Conservation (phyloP, 495 filamentous ascomycete genomes). For the Aspergillus heteromorphus region DNA sequence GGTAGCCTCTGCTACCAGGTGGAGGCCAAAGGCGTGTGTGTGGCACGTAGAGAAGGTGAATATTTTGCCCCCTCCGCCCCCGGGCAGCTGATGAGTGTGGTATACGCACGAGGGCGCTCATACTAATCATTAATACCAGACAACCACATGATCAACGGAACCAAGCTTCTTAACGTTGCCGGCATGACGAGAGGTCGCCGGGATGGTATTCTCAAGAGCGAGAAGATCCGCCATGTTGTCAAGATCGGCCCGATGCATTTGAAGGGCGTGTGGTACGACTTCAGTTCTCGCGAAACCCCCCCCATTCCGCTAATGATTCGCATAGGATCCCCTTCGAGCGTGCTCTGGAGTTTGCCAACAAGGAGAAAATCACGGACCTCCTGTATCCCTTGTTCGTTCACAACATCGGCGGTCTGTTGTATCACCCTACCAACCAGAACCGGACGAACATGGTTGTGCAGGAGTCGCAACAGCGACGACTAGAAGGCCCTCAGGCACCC, state of each 20-base stretch:
- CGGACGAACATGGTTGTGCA: constrained; percentile 83
- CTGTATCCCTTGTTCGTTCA: constrained; percentile 96
- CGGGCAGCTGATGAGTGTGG: neutral
- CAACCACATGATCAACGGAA: constrained; percentile 99
- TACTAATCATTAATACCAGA: constrained; percentile 52
- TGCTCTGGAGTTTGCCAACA: constrained; percentile 95
- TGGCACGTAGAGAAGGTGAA: constrained; percentile 88
- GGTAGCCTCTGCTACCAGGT: constrained; percentile 97
- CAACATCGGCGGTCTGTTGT: constrained; percentile 90
- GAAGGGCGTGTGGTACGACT: constrained; percentile 91
- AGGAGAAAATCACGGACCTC: constrained; percentile 96
- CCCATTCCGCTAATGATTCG: constrained; percentile 3
- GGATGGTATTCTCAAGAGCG: constrained; percentile 96
- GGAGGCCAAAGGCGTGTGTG: constrained; percentile 92
- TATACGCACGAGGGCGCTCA: too few relatives aligned
- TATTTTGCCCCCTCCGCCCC: neutral
- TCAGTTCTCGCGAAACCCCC: neutral
- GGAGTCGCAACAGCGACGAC: constrained; percentile 72
- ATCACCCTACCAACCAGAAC: constrained; percentile 84
- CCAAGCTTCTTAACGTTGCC: constrained; percentile 92
- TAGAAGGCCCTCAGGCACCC: constrained; percentile 30
- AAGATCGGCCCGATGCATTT: constrained; percentile 99
- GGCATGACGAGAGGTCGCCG: constrained; percentile 95
- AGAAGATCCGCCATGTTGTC: constrained; percentile 93
- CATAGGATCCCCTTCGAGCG: constrained; percentile 94